Evolutionary conservation across 768 basidiomycete species (phyloP).

Genomic region (Suillus hirtellus): DNA sequence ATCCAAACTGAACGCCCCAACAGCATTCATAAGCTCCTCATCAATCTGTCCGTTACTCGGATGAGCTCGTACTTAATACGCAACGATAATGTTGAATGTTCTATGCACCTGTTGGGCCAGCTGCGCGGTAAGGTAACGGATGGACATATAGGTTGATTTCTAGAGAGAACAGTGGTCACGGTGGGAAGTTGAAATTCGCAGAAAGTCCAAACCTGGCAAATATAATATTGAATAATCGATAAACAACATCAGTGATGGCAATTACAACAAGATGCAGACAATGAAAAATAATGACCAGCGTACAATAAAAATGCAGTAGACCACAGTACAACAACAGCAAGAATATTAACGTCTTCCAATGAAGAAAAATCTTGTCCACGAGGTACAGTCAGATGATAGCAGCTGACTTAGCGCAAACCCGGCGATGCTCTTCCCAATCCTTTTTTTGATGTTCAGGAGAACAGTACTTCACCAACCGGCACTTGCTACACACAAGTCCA

Average conservation of each 20-base stretch:
- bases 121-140: constrained; percentile 68
- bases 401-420: constrained; percentile 56
- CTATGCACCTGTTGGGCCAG: constrained; percentile 71
- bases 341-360: constrained; percentile 8
- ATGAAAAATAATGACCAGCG: background rate
- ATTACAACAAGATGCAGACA: background rate
- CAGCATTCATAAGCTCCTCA: constrained; percentile 84
- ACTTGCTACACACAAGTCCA: constrained; percentile 74
- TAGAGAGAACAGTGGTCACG: background rate
- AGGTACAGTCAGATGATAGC: constrained; percentile 7
- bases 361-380: background rate
- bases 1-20: constrained; percentile 93
- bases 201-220: background rate
- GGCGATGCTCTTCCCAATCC: constrained; percentile 78
- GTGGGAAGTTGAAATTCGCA: background rate
- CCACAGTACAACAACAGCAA: constrained; percentile 1
- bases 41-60: constrained; percentile 65
- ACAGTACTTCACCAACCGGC: constrained; percentile 78
- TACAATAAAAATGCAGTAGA: constrained; percentile 4
- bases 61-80: background rate
- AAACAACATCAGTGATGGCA: background rate
- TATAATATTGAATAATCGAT: constrained; percentile 6
- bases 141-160: constrained; percentile 39
- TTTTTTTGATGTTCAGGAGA: constrained; percentile 71
- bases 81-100: background rate